phyloP scores from a whole-genome alignment of 805 yeast genomes.

The Candida anglica region DNA sequence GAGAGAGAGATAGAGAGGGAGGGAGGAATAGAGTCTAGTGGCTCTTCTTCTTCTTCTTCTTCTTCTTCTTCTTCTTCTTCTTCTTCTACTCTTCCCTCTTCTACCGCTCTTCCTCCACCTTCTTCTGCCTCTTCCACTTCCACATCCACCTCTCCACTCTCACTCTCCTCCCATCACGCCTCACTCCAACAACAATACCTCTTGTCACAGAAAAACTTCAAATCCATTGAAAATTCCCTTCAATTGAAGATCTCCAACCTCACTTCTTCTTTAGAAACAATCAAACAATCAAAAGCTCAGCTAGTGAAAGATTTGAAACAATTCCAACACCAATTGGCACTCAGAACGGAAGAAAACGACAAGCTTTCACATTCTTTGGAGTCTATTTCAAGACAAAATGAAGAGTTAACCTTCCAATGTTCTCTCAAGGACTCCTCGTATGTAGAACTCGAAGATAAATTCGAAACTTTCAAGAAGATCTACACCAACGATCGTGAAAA shows the following conservation, averaged over 20 bases:
- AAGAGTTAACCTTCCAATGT: conserved; percentile 14
- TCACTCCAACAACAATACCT: conserved; percentile 67
- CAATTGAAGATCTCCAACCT: conserved; percentile 42
- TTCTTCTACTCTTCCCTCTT: too few species aligned
- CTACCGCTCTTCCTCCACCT: not conserved
- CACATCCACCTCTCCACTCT: not conserved
- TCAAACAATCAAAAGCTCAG: conserved; percentile 25
- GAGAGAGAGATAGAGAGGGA: conserved; percentile 33
- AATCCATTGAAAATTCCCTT: conserved; percentile 67
- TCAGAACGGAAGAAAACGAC: conserved; percentile 10
- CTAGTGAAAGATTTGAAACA: conserved; percentile 33
- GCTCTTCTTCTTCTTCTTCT: conserved; percentile 10
- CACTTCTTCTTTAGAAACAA: conserved; percentile 19
- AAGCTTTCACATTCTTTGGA: conserved; percentile 20
- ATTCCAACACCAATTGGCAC: conserved; percentile 10
- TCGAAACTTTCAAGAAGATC: conserved; percentile 27
- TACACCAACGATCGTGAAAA: conserved; percentile 26
- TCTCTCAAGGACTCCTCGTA: conserved; percentile 15
- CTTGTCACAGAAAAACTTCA: conserved; percentile 79
- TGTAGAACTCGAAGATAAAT: conserved; percentile 22
- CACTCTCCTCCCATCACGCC: conserved; percentile 44
- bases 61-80: too few species aligned
- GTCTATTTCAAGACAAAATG: conserved; percentile 22
- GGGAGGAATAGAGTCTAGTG: not conserved
- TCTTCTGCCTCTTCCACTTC: not conserved